These are phyloP conservation scores for Boletus pseudopeckii DNA, from an alignment of 768 basidiomycete species.

Conservation along the genomic window DNA sequence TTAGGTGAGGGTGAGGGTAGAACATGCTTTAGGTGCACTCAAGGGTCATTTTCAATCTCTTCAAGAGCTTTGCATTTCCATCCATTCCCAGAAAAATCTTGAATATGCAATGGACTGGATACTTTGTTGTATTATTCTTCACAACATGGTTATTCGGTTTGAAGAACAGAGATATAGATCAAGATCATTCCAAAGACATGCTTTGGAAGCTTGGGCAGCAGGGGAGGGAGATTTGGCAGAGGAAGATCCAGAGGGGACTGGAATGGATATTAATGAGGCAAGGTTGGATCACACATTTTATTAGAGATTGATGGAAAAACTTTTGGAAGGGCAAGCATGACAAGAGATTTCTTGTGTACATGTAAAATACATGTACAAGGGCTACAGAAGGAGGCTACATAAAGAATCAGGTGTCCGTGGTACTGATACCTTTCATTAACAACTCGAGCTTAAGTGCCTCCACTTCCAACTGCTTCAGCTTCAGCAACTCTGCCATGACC, in stretches of 20 bases:
- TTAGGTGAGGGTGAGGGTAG: not conserved
- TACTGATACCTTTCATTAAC: no score
- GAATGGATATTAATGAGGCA: not conserved
- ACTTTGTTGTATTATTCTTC: not conserved
- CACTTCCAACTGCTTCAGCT: no score
- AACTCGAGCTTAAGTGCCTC: no score
- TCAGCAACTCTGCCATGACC: no score
- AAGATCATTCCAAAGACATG: not conserved
- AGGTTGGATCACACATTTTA: not conserved
- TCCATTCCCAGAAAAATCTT: not conserved
- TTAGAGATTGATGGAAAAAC: not conserved
- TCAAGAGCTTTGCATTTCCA: not conserved
- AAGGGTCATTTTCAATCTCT: conserved; percentile 1
- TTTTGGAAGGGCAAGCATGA: not conserved
- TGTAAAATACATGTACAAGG: no score
- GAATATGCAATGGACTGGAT: not conserved
- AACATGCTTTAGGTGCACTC: conserved; percentile 1
- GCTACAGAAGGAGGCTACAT: no score
- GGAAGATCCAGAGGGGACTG: not conserved
- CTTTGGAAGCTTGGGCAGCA: not conserved
- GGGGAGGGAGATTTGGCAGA: not conserved
- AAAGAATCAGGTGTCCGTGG: no score
- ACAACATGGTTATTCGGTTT: not conserved
- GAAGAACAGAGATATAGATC: not conserved
- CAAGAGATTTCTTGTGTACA: no score